Evolutionary conservation across 164 flowering plant species (phyloP), one percentile per base, ranked within the genome.

Genomic region (Stephania yunnanensis): DNA sequence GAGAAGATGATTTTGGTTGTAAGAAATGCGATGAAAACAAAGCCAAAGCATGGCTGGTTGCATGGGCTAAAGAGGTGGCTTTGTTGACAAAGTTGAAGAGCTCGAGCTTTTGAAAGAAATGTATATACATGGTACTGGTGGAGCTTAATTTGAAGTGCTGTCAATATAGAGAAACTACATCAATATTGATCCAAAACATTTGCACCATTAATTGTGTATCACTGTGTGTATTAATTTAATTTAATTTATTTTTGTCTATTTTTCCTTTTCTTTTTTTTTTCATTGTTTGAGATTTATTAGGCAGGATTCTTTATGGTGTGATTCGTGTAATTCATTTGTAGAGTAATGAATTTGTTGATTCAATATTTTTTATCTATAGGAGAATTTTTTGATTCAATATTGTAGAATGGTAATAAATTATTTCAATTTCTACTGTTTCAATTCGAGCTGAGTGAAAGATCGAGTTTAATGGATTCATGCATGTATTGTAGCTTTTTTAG

Each of bases 1-100:
- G 42, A 30, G 72, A 75, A 13, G 36, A 15, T 52, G 42, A 68
- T 15, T 48, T 13, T 63, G 12, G 11, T 15, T 19, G 5, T 58
- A 58, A 15, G 64, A 58, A 12, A 19, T 4, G 64, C 2, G 20
- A 2, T 7, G 74, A 74, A 44, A 19, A 20, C 13, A 66, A 70
- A n/a, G 46, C 64, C 48, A 73, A 69, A 20, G 68, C 20, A 30
- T 22, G 30, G 31, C 36, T 78, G 22, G 3, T 11, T 7, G 68
- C 76, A 61, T 78, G 80, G 76, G 80, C 73, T n/a, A 73, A 70
- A 19, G 9, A 69, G 29, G 76, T 77, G 29, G 75, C 79, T 46
- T 36, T 68, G n/a, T 61, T 67, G 75, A 15, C 66, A 25, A 67
- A 66, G 58, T 10, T 67, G 31, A 67, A 67, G 69, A 58, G 64